Percentiles rank a stretch among this genome's conserved stretches.
Conservation (phyloP, 208 protist species). For the Trypanosoma lewisi region DNA sequence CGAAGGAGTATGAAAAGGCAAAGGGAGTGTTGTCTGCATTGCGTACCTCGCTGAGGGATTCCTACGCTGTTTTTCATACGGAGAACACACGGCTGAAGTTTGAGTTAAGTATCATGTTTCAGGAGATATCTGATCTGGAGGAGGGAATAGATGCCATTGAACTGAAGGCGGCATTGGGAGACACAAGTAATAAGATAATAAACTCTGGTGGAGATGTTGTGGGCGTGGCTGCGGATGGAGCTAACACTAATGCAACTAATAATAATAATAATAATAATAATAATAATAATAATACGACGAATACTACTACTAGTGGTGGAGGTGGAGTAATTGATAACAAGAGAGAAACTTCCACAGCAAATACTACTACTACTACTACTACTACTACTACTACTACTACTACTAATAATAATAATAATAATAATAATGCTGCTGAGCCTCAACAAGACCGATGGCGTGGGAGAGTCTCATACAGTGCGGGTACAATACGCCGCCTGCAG, state of each 20-base stretch:
- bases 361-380: no score
- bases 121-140: constrained; percentile 81
- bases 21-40: constrained; percentile 45
- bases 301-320: neutral
- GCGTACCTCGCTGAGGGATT: constrained; percentile 50
- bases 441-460: constrained; percentile 21
- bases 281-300: no score
- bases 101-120: constrained; percentile 75
- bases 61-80: constrained; percentile 74
- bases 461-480: constrained; percentile 37
- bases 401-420: neutral
- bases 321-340: neutral
- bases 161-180: constrained; percentile 20
- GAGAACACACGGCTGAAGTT: constrained; percentile 67
- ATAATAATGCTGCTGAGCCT: constrained; percentile 8
- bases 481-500: constrained; percentile 57
- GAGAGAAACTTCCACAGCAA: neutral
- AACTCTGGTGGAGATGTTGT: constrained; percentile 3
- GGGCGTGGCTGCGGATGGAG: neutral
- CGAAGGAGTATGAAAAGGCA: constrained; percentile 61
- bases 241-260: neutral
- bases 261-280: neutral
- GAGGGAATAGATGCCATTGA: constrained; percentile 81
- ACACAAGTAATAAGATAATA: no score
- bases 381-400: neutral